Evolutionary conservation across 108 stramenopile species (phyloP), one percentile per base, ranked within the genome.

Genomic region (Chaetoceros tenuissimus): DNA sequence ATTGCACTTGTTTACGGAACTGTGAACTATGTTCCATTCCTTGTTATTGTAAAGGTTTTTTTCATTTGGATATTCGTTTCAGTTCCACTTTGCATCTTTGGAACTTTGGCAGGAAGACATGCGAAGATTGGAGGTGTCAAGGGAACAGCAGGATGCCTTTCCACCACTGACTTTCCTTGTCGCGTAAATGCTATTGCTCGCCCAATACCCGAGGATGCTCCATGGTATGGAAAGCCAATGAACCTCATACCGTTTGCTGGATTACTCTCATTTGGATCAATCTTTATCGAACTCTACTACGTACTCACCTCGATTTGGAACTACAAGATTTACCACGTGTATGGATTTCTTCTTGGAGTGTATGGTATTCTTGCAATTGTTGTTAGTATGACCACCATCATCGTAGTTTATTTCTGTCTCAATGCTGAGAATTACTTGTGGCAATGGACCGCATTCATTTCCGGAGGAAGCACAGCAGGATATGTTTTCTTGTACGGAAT

Each of bases 311-410:
- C 84, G 8, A 77, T 93, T 45, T 96, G 96, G 93, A 89, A 88
- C 69, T 97, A 97, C 94, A 96, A 95, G 80, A 96, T 96, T 72
- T 99, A 99, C 80, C 97, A 97, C 68, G 98, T 99, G 28, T 99
- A 97, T 67, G 96, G 96, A 46, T 99, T 97, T 69, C 63, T 99
- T 53, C 75, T 97, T 62, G 87, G 96, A 28, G 98, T 97, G 5
- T 94, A 94, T 67, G 67, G 74, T 52, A 99, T 99, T 59, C 84
- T 99, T 48, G 77, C 78, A 18, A 80, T 97, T 56, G 98, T 99
- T 24, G 90, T 95, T 1, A 84, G 93, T 30, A 95, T 97, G 87
- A 95, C 94, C 24, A 89, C 93, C 46, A 87, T 99, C 62, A 96
- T 99, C 57, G 91, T 96, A 13, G 94, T 95, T 3, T 99, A 99